phyloP scores from a whole-genome alignment of 225 moss, liverwort and hornwort genomes.

The Polytrichum commune region DNA sequence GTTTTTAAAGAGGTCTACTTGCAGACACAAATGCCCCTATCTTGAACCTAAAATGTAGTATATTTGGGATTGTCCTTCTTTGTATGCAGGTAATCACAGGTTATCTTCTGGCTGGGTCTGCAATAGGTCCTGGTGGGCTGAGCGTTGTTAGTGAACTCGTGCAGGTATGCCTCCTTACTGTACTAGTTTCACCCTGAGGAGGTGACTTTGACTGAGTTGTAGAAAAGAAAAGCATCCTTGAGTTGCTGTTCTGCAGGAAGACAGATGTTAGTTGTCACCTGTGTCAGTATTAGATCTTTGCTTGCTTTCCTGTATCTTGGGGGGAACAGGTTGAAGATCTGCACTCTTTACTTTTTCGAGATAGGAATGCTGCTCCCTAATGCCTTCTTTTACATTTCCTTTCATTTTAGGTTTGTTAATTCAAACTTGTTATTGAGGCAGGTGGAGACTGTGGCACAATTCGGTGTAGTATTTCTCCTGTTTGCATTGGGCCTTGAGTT shows the following conservation, averaged over 20 bases:
- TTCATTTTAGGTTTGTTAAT: too few relatives aligned
- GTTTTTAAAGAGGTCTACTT: not conserved
- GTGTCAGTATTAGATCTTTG: not conserved
- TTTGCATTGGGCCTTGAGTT: constrained; percentile 95
- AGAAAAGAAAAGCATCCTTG: too few relatives aligned
- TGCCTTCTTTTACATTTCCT: not conserved
- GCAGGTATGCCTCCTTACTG: constrained; percentile 38
- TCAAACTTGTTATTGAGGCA: constrained; percentile 10
- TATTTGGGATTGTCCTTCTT: not conserved
- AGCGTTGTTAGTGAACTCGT: constrained; percentile 93
- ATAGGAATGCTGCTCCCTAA: too few relatives aligned
- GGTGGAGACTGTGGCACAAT: constrained; percentile 97
- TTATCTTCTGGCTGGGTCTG: constrained; percentile 94
- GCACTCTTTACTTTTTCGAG: not conserved
- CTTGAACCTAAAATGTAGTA: not conserved
- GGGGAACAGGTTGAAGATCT: not conserved
- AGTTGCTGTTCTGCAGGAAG: too few relatives aligned
- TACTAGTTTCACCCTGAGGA: too few relatives aligned
- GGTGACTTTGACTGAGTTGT: too few relatives aligned
- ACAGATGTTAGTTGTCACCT: not conserved
- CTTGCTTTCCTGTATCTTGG: not conserved
- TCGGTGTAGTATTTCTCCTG: constrained; percentile 95
- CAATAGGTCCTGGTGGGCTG: constrained; percentile 97
- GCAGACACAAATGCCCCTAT: not conserved
- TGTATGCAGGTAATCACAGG: constrained; percentile 74